Evolutionary conservation across 805 yeast genomes (phyloP).

Genomic region (Schwanniomyces pseudopolymorphus): DNA sequence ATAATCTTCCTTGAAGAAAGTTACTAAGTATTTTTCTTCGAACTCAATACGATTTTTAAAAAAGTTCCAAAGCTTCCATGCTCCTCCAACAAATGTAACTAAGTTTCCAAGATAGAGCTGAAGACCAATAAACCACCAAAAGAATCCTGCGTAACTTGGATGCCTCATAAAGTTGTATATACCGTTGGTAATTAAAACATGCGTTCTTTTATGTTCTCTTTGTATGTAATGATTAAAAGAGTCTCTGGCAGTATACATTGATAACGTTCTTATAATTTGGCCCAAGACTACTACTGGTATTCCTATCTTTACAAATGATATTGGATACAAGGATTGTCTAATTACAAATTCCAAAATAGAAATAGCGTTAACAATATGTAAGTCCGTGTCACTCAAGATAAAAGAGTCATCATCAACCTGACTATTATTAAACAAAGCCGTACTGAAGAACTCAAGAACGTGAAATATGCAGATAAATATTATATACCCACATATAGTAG

Average conservation of each 20-base stretch:
- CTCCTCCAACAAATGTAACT: slow-evolving; percentile 53
- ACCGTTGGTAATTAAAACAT: slow-evolving; percentile 70
- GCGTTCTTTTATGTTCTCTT: slow-evolving; percentile 49
- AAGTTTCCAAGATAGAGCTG: slow-evolving; percentile 73
- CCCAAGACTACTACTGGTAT: slow-evolving; percentile 51
- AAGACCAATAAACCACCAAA: slow-evolving; percentile 89
- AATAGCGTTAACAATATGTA: slow-evolving; percentile 20
- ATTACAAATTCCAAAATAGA: slow-evolving; percentile 16
- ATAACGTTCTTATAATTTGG: slow-evolving; percentile 65
- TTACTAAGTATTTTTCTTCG: slow-evolving; percentile 67
- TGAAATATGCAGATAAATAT: slow-evolving; percentile 64
- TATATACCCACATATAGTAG: slow-evolving; percentile 41
- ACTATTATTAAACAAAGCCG: slow-evolving; percentile 69
- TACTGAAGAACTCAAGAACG: slow-evolving; percentile 75
- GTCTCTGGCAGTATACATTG: slow-evolving; percentile 86
- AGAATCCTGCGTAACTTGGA: slow-evolving; percentile 90
- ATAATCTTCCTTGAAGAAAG: slow-evolving; percentile 75
- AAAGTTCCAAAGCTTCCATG: slow-evolving; percentile 61
- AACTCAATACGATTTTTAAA: slow-evolving; percentile 63
- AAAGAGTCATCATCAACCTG: slow-evolving; percentile 65
- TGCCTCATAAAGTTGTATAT: slow-evolving; percentile 70
- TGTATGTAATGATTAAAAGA: slow-evolving; percentile 85
- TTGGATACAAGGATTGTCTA: neutral
- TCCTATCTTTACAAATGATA: slow-evolving; percentile 42
- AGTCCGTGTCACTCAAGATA: slow-evolving; percentile 31